These are phyloP conservation scores for Rhodosporidiobolus odoratus DNA, from an alignment of 768 basidiomycete species.

Conservation along the genomic window DNA sequence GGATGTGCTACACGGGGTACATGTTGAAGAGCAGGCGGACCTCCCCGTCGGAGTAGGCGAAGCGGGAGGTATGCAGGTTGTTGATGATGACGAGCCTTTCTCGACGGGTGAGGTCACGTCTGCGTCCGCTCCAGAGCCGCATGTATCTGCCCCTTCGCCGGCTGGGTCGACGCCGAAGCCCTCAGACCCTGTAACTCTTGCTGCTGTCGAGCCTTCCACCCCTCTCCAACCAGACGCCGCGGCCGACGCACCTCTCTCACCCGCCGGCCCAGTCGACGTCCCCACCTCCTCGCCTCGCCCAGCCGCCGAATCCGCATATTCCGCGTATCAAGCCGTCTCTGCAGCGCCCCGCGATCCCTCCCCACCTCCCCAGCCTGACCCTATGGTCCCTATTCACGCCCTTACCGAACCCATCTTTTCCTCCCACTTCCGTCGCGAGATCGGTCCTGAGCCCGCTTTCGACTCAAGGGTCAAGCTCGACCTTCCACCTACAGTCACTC, in stretches of 20 bases:
- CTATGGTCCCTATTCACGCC: background rate
- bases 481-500: too few species aligned
- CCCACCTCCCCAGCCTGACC: background rate
- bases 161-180: background rate
- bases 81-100: conserved; percentile 24
- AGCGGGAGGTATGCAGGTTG: background rate
- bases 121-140: background rate
- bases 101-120: background rate
- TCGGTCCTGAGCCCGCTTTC: background rate
- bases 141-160: background rate
- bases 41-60: background rate
- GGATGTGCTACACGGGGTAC: background rate
- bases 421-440: conserved; percentile 5
- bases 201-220: background rate
- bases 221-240: background rate
- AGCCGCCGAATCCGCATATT: too few species aligned
- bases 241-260: background rate
- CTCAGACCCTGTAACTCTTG: background rate
- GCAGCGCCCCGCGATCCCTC: background rate
- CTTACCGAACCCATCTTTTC: background rate
- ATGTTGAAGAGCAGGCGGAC: background rate
- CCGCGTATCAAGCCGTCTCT: too few species aligned
- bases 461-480: background rate
- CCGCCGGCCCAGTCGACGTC: background rate
- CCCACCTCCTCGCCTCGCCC: background rate